Evolutionary conservation across 1,284 basidiomycete genomes (phyloP), one percentile per base, ranked within the genome.

Genomic region (Boletellus sp.): DNA sequence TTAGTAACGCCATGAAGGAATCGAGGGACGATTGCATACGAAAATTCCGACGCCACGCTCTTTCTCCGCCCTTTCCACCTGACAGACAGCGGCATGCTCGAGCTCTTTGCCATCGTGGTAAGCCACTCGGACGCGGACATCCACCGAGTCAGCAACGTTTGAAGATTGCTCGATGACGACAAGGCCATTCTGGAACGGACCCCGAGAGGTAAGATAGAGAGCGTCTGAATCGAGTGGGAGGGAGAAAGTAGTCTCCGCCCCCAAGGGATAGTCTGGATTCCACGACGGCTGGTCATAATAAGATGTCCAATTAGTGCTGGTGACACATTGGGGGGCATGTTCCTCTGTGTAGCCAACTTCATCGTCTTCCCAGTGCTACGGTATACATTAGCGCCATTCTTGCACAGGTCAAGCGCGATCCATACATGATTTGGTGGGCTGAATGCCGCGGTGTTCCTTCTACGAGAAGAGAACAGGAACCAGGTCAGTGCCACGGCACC

Each of bases 31-130:
- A 29, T 11, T 10, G 63, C 73, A 48, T 48, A 73, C 74, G 26
- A 74, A 70, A 29, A 77, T 67, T 10, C 73, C 71, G 39, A 77
- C 53, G 20, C 73, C 75, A 40, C 66, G 44, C 41, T 68, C 61
- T 2, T 52, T 60, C 1, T 66, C 64, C 0, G 42, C 49, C 17
- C 60, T 55, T 34, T 56, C 53, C 13, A 69, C 45, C 13, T 47
- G 53, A 47, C 74, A 76, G 27, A 76, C 65, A n/a, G 63, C 48
- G 27, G 66, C 60, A n/a, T 30, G 51, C n/a, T 66, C 55, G 17
- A 72, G 53, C 8, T 49, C 52, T 8, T 56, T 39, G 30, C 58
- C 49, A 8, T 55, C 21, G 16, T 42, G 23, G 47, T 71, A 74
- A 17, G 55, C 55, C 1, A 68, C 67, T 21, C 53, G 52, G 27